Evolutionary conservation across 164 flowering plant genomes (phyloP), one percentile per base, ranked within the genome.

Genomic region (Vitis vinifera): DNA sequence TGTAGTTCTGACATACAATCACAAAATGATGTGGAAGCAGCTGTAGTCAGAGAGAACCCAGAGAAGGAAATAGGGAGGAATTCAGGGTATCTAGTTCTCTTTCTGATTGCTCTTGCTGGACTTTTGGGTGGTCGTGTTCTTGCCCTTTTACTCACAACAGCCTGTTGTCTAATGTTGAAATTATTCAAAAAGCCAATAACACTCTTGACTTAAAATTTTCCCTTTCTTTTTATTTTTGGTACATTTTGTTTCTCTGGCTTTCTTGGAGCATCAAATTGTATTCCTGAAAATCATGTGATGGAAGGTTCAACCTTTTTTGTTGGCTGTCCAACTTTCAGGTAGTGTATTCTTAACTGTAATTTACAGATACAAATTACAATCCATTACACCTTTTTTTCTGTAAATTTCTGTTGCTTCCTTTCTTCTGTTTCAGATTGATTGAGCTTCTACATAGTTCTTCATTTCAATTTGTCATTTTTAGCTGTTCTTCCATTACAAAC

Each of bases 81-180:
- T 66, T 76, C 31, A 10, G 76, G 65, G 31, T 77, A 72, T 76
- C 8, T 76, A 51, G 59, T 83, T 66, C 75, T 84, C 3, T 4
- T 82, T 13, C 16, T 74, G 47, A 68, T 85, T 31, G 79, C 81
- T 65, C 86, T 87, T 27, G 53, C 68, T 13, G 92, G 95, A 11
- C 89, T 90, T 8, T 14, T 77, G 0, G 78, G 85, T 8, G 89
- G 91, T 63, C 86, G 89, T 29, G 16, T 66, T 72, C 17, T 75
- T 4, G 87, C 92, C 0, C 63, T 88, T 72, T 19, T 69, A 19
- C 63, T 83, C 2, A 76, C 80, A 30, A 31, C 84, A 19, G 29
- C 56, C 27, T 84, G 85, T 80, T 76, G 74, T 56, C 55, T 83
- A 55, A 10, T 82, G 71, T 10, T 75, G 55, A 76, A 77, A 66